phyloP scores from a whole-genome alignment of 768 basidiomycete species.

The Suillus occidentalis region DNA sequence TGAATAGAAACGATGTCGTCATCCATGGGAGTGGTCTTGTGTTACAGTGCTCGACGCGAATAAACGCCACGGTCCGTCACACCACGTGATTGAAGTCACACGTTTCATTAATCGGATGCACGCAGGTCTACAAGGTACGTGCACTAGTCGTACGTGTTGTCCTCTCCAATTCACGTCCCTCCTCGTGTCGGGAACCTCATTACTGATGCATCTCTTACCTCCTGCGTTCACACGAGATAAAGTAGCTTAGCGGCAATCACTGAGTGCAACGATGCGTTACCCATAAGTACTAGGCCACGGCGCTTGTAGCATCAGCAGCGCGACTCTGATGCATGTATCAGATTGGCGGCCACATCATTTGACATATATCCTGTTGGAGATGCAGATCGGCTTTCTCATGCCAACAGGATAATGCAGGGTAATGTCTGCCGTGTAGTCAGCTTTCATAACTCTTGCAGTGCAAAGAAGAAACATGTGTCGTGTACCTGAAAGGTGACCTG shows the following conservation, averaged over 20 bases:
- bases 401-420: background rate
- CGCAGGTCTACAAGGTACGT: background rate
- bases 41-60: background rate
- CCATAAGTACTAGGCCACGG: background rate
- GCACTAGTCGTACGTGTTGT: background rate
- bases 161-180: background rate
- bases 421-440: background rate
- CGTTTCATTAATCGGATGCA: too few species aligned
- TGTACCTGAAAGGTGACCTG: too few species aligned
- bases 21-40: slow-evolving; percentile 19
- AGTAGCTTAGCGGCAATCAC: background rate
- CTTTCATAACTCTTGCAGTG: background rate
- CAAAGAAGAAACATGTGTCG: background rate
- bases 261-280: background rate
- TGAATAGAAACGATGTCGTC: slow-evolving; percentile 37
- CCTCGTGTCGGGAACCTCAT: background rate
- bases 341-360: background rate
- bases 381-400: background rate
- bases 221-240: background rate
- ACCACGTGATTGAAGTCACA: slow-evolving; percentile 23
- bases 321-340: background rate
- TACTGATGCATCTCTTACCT: background rate
- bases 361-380: background rate
- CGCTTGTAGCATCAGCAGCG: background rate
- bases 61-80: slow-evolving; percentile 25